Conservation (phyloP, 2,329 filamentous ascomycete genomes). For the Escovopsis sp. region DNA sequence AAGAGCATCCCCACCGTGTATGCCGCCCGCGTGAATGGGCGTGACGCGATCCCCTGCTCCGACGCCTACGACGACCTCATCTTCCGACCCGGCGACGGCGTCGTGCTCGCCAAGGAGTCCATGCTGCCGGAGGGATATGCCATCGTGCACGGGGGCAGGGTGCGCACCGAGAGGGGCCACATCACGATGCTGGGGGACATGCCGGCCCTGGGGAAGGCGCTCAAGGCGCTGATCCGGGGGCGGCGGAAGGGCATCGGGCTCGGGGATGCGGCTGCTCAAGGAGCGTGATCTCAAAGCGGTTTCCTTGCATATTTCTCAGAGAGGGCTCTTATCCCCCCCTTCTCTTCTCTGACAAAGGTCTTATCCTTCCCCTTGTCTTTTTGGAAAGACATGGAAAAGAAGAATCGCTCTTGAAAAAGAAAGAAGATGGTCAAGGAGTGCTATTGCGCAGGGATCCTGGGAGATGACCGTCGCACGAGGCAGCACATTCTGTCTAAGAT, state of each 20-base stretch:
- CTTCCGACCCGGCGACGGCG: conserved; percentile 78
- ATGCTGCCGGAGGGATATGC: conserved; percentile 74
- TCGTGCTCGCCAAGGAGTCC: conserved; percentile 70
- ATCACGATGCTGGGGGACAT: conserved; percentile 77
- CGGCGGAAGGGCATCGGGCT: conserved; percentile 56
- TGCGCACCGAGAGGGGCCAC: conserved; percentile 73
- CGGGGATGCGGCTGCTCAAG: neutral
- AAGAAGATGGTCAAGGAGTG: too few species aligned
- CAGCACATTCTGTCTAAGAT: too few species aligned
- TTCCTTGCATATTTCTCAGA: too few species aligned
- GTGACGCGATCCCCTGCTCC: conserved; percentile 56
- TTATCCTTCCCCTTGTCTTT: too few species aligned
- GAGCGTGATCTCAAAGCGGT: too few species aligned
- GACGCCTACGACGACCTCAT: conserved; percentile 78
- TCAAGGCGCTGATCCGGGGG: conserved; percentile 52
- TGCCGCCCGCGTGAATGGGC: conserved; percentile 57
- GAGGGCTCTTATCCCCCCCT: too few species aligned
- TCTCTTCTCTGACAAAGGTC: too few species aligned
- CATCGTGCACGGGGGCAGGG: conserved; percentile 54
- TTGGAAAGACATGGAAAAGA: too few species aligned
- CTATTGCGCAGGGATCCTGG: too few species aligned
- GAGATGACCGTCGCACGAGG: too few species aligned
- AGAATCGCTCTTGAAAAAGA: too few species aligned
- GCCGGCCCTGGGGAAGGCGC: conserved; percentile 59
- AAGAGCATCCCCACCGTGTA: conserved; percentile 78